A percentile compares a stretch with the other conserved stretches of the same genome.
Conservation (phyloP, 495 filamentous ascomycete genomes). For the Lasiosphaeria hispida region DNA sequence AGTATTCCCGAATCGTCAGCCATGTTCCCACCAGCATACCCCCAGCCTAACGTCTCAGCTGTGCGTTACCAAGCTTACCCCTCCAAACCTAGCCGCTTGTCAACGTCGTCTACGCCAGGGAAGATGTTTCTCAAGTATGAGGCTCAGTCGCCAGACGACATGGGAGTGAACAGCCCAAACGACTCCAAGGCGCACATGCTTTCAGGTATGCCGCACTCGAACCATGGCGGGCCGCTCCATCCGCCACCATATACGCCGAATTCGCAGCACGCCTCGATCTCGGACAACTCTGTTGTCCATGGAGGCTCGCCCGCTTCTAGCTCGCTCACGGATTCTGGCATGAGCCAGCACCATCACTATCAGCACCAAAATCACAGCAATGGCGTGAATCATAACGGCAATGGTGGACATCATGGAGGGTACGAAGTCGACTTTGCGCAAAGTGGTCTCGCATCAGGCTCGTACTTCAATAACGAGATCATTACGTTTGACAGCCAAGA, state of each 20-base stretch:
- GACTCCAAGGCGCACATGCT: constrained; percentile 30
- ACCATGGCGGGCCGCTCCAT: constrained; percentile 17
- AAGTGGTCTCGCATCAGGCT: constrained; percentile 38
- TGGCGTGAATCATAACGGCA: constrained; percentile 1
- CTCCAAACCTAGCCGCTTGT: constrained; percentile 20
- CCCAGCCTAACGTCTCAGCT: constrained; percentile 45
- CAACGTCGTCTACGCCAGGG: constrained; percentile 31
- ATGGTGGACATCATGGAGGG: constrained; percentile 21
- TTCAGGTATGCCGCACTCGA: constrained; percentile 15
- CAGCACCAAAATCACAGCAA: constrained; percentile 11
- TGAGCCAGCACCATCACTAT: constrained; percentile 15
- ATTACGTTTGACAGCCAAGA: constrained; percentile 71
- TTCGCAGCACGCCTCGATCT: constrained; percentile 33
- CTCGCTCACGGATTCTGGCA: constrained; percentile 23
- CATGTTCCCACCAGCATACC: constrained; percentile 46
- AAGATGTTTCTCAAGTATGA: constrained; percentile 41
- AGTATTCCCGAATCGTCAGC: constrained; percentile 43
- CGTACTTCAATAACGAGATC: constrained; percentile 48
- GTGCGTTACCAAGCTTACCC: constrained; percentile 37
- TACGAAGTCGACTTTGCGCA: constrained; percentile 36
- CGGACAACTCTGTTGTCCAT: constrained; percentile 30
- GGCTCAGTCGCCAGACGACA: constrained; percentile 29
- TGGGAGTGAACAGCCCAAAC: constrained; percentile 20
- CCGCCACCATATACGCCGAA: constrained; percentile 22
- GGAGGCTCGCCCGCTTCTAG: constrained; percentile 33